phyloP scores from a whole-genome alignment of 116 monocot species.

The Phalaenopsis hybrid region DNA sequence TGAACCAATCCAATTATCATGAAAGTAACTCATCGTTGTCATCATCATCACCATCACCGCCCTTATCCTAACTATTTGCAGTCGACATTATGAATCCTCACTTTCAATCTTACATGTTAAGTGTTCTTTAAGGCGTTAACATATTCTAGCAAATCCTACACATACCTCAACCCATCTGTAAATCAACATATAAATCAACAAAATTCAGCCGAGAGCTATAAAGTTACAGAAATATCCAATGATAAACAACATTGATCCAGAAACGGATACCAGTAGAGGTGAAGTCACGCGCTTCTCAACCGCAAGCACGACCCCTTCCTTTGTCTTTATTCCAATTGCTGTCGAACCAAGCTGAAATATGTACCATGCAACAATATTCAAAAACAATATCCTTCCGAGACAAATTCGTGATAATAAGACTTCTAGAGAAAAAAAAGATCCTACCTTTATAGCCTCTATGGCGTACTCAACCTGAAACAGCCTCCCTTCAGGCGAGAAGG shows the following conservation, averaged over 20 bases:
- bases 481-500: conserved; percentile 91
- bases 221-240: not conserved
- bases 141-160: too few relatives aligned
- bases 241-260: not conserved
- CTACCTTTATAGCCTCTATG: conserved; percentile 89
- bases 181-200: not conserved
- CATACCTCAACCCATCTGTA: not conserved
- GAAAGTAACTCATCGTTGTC: not conserved
- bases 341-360: conserved; percentile 67
- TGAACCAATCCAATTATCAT: not conserved
- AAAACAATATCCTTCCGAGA: not conserved
- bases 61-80: too few relatives aligned
- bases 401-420: not conserved
- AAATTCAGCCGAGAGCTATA: not conserved
- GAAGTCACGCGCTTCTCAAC: conserved; percentile 92
- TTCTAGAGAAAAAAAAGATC: not conserved
- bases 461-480: conserved; percentile 94
- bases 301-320: conserved; percentile 81
- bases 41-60: not conserved
- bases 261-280: conserved; percentile 51
- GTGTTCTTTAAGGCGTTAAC: too few relatives aligned
- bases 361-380: not conserved
- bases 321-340: conserved; percentile 85
- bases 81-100: too few relatives aligned
- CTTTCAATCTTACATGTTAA: too few relatives aligned